Base-by-base conservation (phyloP, 345 rosid genomes). In the Salix purpurea region DNA sequence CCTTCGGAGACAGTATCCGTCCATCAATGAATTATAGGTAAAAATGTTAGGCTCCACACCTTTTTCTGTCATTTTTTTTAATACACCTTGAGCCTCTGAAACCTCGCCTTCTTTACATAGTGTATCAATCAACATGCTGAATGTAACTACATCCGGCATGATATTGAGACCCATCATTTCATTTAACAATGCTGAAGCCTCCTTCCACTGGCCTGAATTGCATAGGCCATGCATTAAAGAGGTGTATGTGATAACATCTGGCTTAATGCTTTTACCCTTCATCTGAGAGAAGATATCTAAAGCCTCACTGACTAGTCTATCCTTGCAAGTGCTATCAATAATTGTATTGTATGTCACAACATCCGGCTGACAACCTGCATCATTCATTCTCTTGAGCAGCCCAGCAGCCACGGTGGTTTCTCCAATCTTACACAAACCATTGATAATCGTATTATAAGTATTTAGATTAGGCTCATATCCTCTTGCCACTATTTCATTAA, bases 271-370 rank as follows among this genome's bases (percentile, higher is more conserved):
- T 26, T 37, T 58, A 26, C 65, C 30, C 40, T 62, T 76, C 83
- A 85, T 83, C 69, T 83, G 74, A 34, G 2, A 19, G 32, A 85
- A 73, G 61, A 80, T 32, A 14, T 65, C 56, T 23, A 40, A 39
- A 0, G 85, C 88, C 24, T 78, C 74, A 46, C 73, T 75, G 30
- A 78, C 23, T 71, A n/a, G 50, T 14, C 78, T 44, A 24, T 78
- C 72, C 40, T 85, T 85, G 50, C 80, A 85, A 37, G 83, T 73
- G 32, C 75, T 73, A 69, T 85, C 75, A 28, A 85, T 76, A 67
- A 85, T 69, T 42, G 56, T 65, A 76, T 62, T 50, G 37, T 80
- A 85, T 23, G 50, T 73, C 6, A 69, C 14, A 52, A 76, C 44
- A 73, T 73, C 72, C 8, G 88, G 67, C 44, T 78, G 52, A 66